A percentile compares a stretch with the other conserved stretches of the same genome.
Evolutionary conservation across 768 basidiomycete genomes (phyloP).

Genomic region (Kwoniella sp.): DNA sequence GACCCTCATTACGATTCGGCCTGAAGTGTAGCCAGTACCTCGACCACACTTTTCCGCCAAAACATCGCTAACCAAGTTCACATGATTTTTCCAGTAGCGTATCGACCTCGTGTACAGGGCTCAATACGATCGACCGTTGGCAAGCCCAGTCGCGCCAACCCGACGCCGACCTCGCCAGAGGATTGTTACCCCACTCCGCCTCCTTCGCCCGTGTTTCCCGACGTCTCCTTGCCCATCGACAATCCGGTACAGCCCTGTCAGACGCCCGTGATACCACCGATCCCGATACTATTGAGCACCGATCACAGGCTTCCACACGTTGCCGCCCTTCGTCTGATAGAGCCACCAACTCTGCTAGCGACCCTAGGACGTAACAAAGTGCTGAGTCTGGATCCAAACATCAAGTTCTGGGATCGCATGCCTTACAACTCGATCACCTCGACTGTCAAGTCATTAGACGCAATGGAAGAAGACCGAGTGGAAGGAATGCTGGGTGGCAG

Average conservation of each 20-base stretch:
- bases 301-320: conserved; percentile 22
- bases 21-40: not conserved
- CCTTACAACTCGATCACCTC: conserved; percentile 21
- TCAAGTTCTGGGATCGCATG: conserved; percentile 32
- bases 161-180: not conserved
- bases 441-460: conserved; percentile 8
- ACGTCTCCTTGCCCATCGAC: not conserved
- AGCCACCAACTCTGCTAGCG: conserved; percentile 11
- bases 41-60: not conserved
- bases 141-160: conserved; percentile 3
- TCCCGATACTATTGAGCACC: conserved; percentile 16
- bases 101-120: not conserved
- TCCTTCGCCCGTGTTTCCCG: conserved; percentile 23
- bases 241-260: not conserved
- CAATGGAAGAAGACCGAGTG: conserved; percentile 31
- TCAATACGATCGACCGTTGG: too few species aligned
- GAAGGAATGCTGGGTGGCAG: conserved; percentile 25
- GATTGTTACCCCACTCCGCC: conserved; percentile 28
- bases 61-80: not conserved
- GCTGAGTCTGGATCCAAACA: conserved; percentile 7
- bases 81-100: not conserved
- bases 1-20: conserved; percentile 1
- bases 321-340: conserved; percentile 16
- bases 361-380: conserved; percentile 21
- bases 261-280: not conserved